phyloP scores from a whole-genome alignment of 805 yeast genomes.

The Monosporozyma unispora region DNA sequence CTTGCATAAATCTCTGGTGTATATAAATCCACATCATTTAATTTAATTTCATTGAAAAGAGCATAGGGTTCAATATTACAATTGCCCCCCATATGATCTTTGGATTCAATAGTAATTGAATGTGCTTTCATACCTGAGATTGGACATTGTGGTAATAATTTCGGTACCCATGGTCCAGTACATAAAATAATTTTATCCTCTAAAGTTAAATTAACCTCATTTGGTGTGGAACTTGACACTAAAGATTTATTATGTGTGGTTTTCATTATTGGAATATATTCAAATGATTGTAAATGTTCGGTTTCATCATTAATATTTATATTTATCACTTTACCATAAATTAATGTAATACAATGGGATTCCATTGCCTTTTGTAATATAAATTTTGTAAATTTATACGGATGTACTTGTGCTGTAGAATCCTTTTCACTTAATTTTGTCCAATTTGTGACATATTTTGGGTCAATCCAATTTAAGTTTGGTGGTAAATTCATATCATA shows the following conservation, averaged over 20 bases:
- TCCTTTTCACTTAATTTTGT: constrained; percentile 73
- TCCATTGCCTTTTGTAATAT: constrained; percentile 72
- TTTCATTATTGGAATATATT: background rate
- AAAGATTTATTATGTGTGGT: background rate
- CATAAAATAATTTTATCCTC: constrained; percentile 76
- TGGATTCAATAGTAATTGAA: constrained; percentile 83
- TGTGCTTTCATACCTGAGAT: constrained; percentile 92
- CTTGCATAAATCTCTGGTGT: constrained; percentile 94
- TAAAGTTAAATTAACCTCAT: background rate
- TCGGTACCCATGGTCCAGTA: constrained; percentile 96
- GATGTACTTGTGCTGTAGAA: constrained; percentile 95
- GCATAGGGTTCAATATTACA: constrained; percentile 89
- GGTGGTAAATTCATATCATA: constrained; percentile 36
- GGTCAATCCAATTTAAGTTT: constrained; percentile 70
- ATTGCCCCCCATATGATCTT: constrained; percentile 35
- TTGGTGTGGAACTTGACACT: background rate
- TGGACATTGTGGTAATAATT: constrained; percentile 84
- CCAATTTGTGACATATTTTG: constrained; percentile 59
- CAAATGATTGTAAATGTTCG: background rate
- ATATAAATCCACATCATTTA: constrained; percentile 59
- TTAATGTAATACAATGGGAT: constrained; percentile 71
- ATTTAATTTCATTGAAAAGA: constrained; percentile 79
- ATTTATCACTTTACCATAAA: constrained; percentile 75
- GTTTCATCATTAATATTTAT: constrained; percentile 6
- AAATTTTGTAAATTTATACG: constrained; percentile 84